Conservation (phyloP, 768 basidiomycete species). For the Cystobasidium onofrii region DNA sequence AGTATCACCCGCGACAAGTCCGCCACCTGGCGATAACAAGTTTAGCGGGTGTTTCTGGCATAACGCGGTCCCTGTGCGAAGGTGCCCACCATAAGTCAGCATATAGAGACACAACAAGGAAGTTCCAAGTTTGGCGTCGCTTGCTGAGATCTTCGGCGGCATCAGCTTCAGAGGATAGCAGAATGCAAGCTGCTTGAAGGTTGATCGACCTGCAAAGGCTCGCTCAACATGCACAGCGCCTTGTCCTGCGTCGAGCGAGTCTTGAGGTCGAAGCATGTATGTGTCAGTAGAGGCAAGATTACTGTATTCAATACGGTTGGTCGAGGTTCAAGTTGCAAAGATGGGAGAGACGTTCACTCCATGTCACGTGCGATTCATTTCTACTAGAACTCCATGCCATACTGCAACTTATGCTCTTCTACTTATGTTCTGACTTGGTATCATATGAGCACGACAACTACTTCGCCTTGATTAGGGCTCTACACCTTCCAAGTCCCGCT, state of each 20-base stretch:
- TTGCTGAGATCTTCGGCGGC: conserved; percentile 6
- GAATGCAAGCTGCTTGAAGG: conserved; percentile 15
- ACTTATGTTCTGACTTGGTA: too few species aligned
- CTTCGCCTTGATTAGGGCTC: too few species aligned
- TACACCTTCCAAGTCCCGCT: conserved; percentile 35
- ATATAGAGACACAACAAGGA: conserved; percentile 2
- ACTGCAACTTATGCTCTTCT: neutral
- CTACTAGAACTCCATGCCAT: too few species aligned
- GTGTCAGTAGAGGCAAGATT: too few species aligned
- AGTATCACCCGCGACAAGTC: conserved; percentile 12
- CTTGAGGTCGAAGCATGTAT: neutral
- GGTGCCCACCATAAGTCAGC: conserved; percentile 13
- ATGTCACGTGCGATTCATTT: too few species aligned
- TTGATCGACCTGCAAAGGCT: neutral
- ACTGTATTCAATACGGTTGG: too few species aligned
- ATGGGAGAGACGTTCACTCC: too few species aligned
- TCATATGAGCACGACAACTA: too few species aligned
- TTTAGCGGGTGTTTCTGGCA: too few species aligned
- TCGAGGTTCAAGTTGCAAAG: too few species aligned
- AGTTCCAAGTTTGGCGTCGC: neutral
- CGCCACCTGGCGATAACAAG: neutral
- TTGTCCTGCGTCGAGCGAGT: neutral
- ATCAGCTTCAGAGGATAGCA: conserved; percentile 22
- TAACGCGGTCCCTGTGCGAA: too few species aligned
- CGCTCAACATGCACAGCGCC: neutral